Percentiles rank a stretch among this genome's conserved stretches.
phyloP scores from a whole-genome alignment of 2,329 filamentous ascomycete species.

The Pseudogymnoascus sp. region DNA sequence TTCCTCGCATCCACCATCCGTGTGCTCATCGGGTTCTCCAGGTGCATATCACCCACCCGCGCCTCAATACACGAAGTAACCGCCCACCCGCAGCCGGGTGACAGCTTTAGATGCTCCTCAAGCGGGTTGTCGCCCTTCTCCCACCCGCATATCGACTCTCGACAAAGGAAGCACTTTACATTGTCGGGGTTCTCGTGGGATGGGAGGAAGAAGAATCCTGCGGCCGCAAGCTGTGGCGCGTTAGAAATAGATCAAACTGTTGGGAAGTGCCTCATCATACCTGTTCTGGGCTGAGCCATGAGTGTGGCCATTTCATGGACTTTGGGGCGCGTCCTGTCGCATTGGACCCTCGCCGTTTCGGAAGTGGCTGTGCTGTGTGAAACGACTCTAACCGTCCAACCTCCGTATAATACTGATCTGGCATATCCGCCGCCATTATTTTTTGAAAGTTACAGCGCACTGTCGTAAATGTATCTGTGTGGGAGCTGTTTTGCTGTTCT shows the following conservation, averaged over 20 bases:
- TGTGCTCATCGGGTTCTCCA: constrained; percentile 65
- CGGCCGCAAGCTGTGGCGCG: constrained; percentile 63
- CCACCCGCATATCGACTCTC: constrained; percentile 82
- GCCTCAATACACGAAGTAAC: constrained; percentile 57
- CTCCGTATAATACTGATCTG: constrained; percentile 51
- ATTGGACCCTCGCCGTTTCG: constrained; percentile 63
- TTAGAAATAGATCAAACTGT: constrained; percentile 13
- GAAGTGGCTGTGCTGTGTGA: constrained; percentile 50
- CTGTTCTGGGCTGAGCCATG: constrained; percentile 53
- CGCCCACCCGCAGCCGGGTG: constrained; percentile 79
- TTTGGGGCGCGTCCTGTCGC: constrained; percentile 51
- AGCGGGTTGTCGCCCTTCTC: constrained; percentile 78
- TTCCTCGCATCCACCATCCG: constrained; percentile 68
- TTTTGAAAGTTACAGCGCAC: background rate
- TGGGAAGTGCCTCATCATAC: constrained; percentile 33
- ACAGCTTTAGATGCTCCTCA: constrained; percentile 76
- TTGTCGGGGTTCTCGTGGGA: constrained; percentile 72
- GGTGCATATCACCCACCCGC: constrained; percentile 51
- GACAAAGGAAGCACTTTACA: constrained; percentile 79
- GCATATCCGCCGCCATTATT: constrained; percentile 23
- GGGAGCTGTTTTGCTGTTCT: background rate
- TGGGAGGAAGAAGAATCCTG: constrained; percentile 86
- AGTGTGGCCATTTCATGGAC: constrained; percentile 69
- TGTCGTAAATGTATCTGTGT: background rate
- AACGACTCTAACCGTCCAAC: constrained; percentile 78